Conservation (phyloP, 2,329 filamentous ascomycete genomes). For the Onygenales sp. region DNA sequence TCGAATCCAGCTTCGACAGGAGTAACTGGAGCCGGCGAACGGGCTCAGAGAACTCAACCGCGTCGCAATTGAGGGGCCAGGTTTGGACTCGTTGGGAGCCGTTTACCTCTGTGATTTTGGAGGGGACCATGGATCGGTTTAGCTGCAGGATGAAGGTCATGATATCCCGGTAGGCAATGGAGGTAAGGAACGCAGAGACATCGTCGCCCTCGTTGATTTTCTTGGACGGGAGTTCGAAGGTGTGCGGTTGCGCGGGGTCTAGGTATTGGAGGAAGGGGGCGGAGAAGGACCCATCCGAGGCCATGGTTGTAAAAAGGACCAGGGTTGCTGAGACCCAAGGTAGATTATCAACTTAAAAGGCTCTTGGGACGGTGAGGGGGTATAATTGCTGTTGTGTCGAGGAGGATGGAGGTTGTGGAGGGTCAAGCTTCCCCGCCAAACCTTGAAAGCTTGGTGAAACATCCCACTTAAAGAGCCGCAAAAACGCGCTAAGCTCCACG, state of each 20-base stretch:
- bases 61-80: constrained; percentile 37
- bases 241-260: constrained; percentile 39
- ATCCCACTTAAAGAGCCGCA: too few relatives aligned
- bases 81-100: constrained; percentile 30
- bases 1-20: constrained; percentile 52
- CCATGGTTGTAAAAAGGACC: background rate
- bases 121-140: constrained; percentile 75
- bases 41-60: constrained; percentile 43
- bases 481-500: too few relatives aligned
- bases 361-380: too few relatives aligned
- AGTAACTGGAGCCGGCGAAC: constrained; percentile 58
- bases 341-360: too few relatives aligned
- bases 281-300: background rate
- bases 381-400: too few relatives aligned
- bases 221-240: constrained; percentile 63
- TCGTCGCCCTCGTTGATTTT: constrained; percentile 77
- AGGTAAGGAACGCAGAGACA: constrained; percentile 69
- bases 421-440: too few relatives aligned
- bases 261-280: constrained; percentile 36
- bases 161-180: constrained; percentile 77
- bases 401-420: too few relatives aligned
- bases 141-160: constrained; percentile 82
- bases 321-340: too few relatives aligned
- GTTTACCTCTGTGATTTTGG: constrained; percentile 36
- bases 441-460: too few relatives aligned